Evolutionary conservation across 2,329 filamentous ascomycete genomes (phyloP), one percentile per base, ranked within the genome.

Genomic region (Niveomyces coronatus): DNA sequence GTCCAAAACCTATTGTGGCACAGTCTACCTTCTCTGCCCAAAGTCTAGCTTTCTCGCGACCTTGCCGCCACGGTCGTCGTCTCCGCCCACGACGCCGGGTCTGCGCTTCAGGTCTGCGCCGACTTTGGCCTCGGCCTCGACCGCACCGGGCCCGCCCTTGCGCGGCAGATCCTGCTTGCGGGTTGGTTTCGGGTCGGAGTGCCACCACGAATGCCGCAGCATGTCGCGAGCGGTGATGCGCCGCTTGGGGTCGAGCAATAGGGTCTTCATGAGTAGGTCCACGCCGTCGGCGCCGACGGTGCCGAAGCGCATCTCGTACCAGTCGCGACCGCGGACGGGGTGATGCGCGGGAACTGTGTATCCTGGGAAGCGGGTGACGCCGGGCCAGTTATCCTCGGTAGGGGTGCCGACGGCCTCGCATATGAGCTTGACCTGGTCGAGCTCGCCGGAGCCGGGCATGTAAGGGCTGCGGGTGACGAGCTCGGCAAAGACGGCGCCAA

Each of bases 371-470:
- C 77, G 77, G 4, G 79, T 79, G 7, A 98, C 88, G 19, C 89
- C 89, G 1, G 91, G 88, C 91, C 91, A 98, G 56, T 87, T 89
- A 13, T 91, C 85, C 55, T 98, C 91, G 4, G 79, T 91, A 0
- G 91, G 91, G 0, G 87, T 93, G 41, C 91, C 91, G 46, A 96
- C 78, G 38, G 80, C 79, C 52, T 86, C 77, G 55, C 81, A 86
- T 46, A 96, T 93, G 48, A 89, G 73, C 41, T 76, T 71, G 47
- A 96, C 74, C 65, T 95, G 88, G 52, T 89, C 78, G 45, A 96
- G 70, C 56, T 96, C 91, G 2, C 78, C 84, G 54, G 85, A 80
- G 3, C 85, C 87, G 1, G 85, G 79, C 41, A 96, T 73, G 53
- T 87, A 94, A 0, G 88, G 87, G 4, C 79, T 76, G 37, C 91